Conservation (phyloP, 2,329 filamentous ascomycete species). For the Aspergillus thermomutatus region DNA sequence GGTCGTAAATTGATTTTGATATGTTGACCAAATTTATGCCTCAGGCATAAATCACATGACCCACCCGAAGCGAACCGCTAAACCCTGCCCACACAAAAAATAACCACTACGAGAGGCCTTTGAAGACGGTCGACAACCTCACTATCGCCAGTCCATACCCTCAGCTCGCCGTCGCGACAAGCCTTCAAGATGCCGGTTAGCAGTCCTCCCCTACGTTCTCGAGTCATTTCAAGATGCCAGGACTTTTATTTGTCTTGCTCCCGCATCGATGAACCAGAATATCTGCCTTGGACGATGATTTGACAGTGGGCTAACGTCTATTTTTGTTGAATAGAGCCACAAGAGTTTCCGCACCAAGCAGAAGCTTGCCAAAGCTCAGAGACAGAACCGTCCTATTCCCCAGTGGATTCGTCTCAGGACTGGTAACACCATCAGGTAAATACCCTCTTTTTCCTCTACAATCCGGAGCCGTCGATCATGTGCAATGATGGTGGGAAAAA, state of each 20-base stretch:
- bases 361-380: constrained; percentile 99
- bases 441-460: constrained; percentile 20
- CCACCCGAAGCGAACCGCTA: constrained; percentile 36
- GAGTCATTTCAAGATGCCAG: not conserved
- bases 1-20: too few relatives aligned
- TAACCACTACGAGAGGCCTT: constrained; percentile 24
- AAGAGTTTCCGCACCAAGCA: constrained; percentile 99
- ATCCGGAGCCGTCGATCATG: not conserved
- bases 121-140: constrained; percentile 34
- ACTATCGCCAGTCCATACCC: constrained; percentile 31
- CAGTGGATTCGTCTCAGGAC: constrained; percentile 99
- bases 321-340: constrained; percentile 67
- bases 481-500: not conserved
- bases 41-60: constrained; percentile 34
- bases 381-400: constrained; percentile 99
- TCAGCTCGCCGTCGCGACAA: constrained; percentile 41
- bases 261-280: not conserved
- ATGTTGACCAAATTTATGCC: constrained; percentile 4
- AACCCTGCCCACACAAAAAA: constrained; percentile 42
- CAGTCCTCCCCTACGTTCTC: constrained; percentile 8
- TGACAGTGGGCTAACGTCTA: constrained; percentile 9
- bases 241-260: not conserved
- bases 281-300: not conserved
- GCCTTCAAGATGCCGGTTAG: constrained; percentile 56
- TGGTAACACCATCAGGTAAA: constrained; percentile 99